Percentiles rank a stretch among this genome's conserved stretches.
Conservation (phyloP, 1,284 basidiomycete genomes). For the Cutaneotrichosporon dermatis region DNA sequence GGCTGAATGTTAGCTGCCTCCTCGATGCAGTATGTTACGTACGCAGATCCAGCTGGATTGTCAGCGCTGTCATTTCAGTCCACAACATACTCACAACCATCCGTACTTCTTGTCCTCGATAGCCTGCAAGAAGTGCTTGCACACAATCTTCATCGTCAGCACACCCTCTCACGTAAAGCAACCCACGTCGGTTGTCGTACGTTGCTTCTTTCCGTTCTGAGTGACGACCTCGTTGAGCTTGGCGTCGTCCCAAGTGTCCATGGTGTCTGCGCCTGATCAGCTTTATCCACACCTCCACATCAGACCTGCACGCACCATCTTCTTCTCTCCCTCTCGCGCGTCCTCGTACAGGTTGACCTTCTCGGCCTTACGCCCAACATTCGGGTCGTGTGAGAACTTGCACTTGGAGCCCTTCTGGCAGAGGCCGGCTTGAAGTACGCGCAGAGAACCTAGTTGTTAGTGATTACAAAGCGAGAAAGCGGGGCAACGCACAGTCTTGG, state of each 20-base stretch:
- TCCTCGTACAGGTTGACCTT: conserved; percentile 97
- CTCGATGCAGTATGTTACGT: conserved; percentile 12
- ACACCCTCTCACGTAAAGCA: not conserved
- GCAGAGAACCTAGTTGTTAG: conserved; percentile 59
- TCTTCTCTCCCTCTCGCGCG: conserved; percentile 62
- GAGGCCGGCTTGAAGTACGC: conserved; percentile 79
- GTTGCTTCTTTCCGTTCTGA: conserved; percentile 85
- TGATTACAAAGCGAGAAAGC: not conserved
- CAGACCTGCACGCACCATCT: conserved; percentile 56
- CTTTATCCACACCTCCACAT: conserved; percentile 17
- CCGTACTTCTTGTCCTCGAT: conserved; percentile 84
- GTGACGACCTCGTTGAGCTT: conserved; percentile 81
- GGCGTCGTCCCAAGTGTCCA: conserved; percentile 97
- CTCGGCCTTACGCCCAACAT: conserved; percentile 85
- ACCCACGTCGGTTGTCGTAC: conserved; percentile 83
- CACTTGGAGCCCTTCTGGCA: conserved; percentile 88
- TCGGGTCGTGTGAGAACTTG: conserved; percentile 90
- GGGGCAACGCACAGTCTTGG: conserved; percentile 60
- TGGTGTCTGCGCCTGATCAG: conserved; percentile 64
- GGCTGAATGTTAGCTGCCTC: conserved; percentile 28
- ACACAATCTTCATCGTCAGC: conserved; percentile 68
- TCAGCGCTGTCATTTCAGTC: conserved; percentile 12
- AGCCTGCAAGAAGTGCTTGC: conserved; percentile 94
- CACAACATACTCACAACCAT: conserved; percentile 45
- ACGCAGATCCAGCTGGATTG: conserved; percentile 49